Evolutionary conservation across 805 yeast genomes (phyloP).

Genomic region (Lachancea sp.): DNA sequence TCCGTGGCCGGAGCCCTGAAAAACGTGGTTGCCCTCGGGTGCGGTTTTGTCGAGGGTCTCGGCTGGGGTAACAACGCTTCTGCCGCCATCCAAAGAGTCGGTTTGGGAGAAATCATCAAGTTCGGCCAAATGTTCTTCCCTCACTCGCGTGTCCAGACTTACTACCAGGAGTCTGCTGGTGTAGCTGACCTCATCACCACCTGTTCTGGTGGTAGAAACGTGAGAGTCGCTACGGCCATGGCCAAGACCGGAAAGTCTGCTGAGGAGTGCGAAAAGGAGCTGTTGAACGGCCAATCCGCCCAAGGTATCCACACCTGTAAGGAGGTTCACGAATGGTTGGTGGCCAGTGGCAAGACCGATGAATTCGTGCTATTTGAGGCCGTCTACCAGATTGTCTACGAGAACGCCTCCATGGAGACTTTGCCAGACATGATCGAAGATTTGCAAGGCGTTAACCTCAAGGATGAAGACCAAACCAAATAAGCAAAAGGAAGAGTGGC

Average conservation of each 20-base stretch:
- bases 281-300: constrained; percentile 92
- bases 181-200: constrained; percentile 98
- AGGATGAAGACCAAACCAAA: not conserved
- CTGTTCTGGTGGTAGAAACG: constrained; percentile 96
- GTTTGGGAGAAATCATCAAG: constrained; percentile 80
- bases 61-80: constrained; percentile 99
- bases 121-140: constrained; percentile 83
- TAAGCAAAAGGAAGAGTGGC: no score
- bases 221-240: constrained; percentile 80
- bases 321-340: constrained; percentile 84
- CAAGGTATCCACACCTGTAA: constrained; percentile 89
- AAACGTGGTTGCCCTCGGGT: constrained; percentile 92
- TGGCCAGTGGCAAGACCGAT: constrained; percentile 36
- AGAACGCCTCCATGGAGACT: constrained; percentile 63
- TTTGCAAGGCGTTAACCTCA: constrained; percentile 22
- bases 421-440: constrained; percentile 66
- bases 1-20: constrained; percentile 96
- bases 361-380: constrained; percentile 70
- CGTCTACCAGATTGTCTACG: constrained; percentile 78
- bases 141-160: constrained; percentile 65
- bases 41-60: constrained; percentile 94
- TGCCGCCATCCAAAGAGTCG: constrained; percentile 95
- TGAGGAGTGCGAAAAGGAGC: constrained; percentile 72
- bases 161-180: constrained; percentile 92
- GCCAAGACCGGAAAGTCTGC: constrained; percentile 74